A percentile compares a stretch with the other conserved stretches of the same genome.
phyloP scores from a whole-genome alignment of 164 flowering plant genomes.

The Piper betle region DNA sequence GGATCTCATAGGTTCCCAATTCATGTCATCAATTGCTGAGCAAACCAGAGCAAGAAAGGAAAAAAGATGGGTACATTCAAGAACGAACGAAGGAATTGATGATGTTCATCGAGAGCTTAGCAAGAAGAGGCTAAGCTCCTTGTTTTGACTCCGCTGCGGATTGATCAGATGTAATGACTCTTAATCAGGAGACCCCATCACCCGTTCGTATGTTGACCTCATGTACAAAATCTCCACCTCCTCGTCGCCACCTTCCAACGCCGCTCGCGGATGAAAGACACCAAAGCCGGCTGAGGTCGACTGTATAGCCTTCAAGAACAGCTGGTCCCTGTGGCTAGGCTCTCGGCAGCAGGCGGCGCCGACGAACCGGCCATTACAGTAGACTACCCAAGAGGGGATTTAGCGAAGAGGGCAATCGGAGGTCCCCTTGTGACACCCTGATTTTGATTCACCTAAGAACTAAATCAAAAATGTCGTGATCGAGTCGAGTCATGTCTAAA shows the following conservation, averaged over 20 bases:
- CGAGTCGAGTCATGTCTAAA: too few species aligned
- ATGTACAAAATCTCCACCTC: slow-evolving; percentile 55
- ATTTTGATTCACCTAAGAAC: too few species aligned
- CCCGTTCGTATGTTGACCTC: slow-evolving; percentile 72
- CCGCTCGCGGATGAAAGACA: slow-evolving; percentile 10
- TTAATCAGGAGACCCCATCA: slow-evolving; percentile 52
- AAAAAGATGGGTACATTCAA: background rate
- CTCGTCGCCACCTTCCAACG: background rate
- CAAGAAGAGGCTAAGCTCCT: slow-evolving; percentile 82
- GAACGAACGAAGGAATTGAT: background rate
- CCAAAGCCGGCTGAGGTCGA: slow-evolving; percentile 32
- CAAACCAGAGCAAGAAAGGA: background rate
- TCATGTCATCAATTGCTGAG: background rate
- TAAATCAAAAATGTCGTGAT: too few species aligned
- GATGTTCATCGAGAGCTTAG: slow-evolving; percentile 27
- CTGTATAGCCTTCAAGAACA: slow-evolving; percentile 17
- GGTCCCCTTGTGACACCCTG: too few species aligned
- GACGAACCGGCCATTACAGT: slow-evolving; percentile 33
- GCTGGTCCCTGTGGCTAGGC: slow-evolving; percentile 9
- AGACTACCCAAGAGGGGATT: slow-evolving; percentile 23
- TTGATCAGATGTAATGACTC: slow-evolving; percentile 77
- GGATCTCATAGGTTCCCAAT: too few species aligned
- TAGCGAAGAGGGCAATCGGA: slow-evolving; percentile 6
- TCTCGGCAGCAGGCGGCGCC: slow-evolving; percentile 25
- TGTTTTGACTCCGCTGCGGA: slow-evolving; percentile 46